phyloP scores from a whole-genome alignment of 495 filamentous ascomycete genomes.

The Astrothelium macrocarpum region DNA sequence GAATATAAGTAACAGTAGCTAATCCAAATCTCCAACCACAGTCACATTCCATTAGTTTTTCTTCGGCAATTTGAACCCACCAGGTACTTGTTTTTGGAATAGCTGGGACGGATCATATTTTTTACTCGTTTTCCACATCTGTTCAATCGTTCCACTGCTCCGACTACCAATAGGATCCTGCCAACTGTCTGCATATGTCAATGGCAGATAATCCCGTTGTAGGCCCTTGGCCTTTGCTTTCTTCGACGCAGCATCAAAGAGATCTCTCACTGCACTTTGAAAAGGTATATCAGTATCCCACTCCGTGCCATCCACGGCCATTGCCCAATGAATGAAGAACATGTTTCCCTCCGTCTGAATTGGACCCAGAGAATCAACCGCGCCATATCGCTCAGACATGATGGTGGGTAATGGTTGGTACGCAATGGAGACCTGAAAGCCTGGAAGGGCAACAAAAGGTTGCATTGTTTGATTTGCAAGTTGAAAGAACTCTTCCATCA shows the following conservation, averaged over 20 bases:
- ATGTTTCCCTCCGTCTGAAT: conserved; percentile 18
- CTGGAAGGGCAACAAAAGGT: neutral
- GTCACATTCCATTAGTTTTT: neutral
- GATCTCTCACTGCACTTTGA: conserved; percentile 3
- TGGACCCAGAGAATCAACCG: conserved; percentile 11
- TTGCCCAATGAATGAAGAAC: conserved; percentile 10
- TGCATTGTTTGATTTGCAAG: conserved; percentile 9
- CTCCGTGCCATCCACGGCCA: conserved; percentile 6
- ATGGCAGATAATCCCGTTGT: conserved; percentile 47
- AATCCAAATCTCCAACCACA: neutral
- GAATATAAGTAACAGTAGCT: too few species aligned
- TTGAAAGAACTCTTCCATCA: conserved; percentile 11
- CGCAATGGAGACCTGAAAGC: conserved; percentile 6
- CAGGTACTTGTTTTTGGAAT: conserved; percentile 30
- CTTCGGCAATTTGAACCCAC: conserved; percentile 29
- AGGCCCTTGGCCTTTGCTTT: conserved; percentile 36
- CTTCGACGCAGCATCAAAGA: conserved; percentile 21
- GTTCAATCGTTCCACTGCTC: conserved; percentile 16
- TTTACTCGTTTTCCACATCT: conserved; percentile 24
- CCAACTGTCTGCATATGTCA: conserved; percentile 37
- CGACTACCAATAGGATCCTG: conserved; percentile 34
- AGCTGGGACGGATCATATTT: conserved; percentile 30
- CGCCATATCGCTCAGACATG: conserved; percentile 7
- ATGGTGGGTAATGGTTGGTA: conserved; percentile 15
- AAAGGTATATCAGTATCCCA: neutral